Base-by-base conservation (phyloP, 192 early-diverging fungal genomes). In the Kickxella alabastrina region DNA sequence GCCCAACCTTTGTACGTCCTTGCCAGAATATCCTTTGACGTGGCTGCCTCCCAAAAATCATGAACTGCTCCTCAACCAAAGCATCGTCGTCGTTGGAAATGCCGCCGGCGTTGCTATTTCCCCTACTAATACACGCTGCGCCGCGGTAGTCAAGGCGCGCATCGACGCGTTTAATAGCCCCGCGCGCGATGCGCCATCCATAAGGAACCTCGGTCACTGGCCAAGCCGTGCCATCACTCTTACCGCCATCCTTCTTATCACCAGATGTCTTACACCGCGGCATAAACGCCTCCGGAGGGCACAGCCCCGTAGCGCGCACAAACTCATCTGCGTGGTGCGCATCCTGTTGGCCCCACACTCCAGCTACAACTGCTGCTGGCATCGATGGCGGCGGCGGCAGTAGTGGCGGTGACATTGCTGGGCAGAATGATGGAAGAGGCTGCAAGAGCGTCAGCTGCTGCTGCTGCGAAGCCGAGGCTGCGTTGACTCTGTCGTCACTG, bases 1-100 rank as follows among this genome's bases (percentile, higher is more conserved):
- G 60, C 68, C 68, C 68, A 71, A 15, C 68, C 68, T 21, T 53
- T 57, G 41, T 52, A 71, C 68, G 64, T 71, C 31, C 26, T 53
- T 10, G 61, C 36, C 15, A 71, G 42, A 2, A 42, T 41, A 4
- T 55, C 49, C n/a, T 47, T 59, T 4, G 31, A 50, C 1, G 57
- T 52, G 12, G 68, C 55, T 2, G 57, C 60, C 3, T 52, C 36
- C 68, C 68, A 71, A 63, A 21, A n/a, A 43, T 34, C 10, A 36
- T 17, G 2, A 54, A 44, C 45, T 71, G 68, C 18, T 56, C 32
- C 8, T 28, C 45, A 10, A 55, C 60, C 18, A 54, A 17, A 6
- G 23, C 36, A 9, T 48, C 36, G 13, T 45, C 31, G 17, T 38
- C 42, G n/a, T n/a, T n/a, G n/a, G n/a, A n/a, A n/a, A n/a, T n/a